These are phyloP conservation scores for Vanrija sp. DNA, from an alignment of 1,284 basidiomycete species.

Conservation along the genomic window DNA sequence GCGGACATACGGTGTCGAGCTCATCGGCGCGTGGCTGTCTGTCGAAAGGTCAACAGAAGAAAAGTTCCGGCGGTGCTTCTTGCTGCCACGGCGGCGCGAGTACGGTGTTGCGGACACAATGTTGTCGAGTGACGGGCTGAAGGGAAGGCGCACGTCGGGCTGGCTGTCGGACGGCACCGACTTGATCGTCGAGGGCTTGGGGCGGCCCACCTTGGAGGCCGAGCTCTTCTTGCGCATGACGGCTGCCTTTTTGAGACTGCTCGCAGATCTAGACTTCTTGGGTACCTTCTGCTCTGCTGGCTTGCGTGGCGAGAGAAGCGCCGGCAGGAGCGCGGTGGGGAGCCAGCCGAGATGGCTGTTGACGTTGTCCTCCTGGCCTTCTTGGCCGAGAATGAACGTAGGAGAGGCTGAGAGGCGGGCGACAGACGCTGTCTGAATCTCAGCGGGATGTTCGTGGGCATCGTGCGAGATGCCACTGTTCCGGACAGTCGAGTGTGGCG, in stretches of 20 bases:
- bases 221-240: too few species aligned
- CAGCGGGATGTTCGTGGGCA: background rate
- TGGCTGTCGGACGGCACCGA: background rate
- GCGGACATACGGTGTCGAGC: too few species aligned
- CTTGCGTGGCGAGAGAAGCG: background rate
- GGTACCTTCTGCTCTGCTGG: background rate
- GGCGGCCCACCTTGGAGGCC: background rate
- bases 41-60: background rate
- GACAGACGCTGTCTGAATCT: conserved; percentile 26
- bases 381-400: background rate
- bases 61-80: background rate
- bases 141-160: background rate
- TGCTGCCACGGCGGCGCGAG: background rate
- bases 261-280: background rate
- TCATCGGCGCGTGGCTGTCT: too few species aligned
- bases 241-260: too few species aligned
- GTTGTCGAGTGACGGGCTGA: background rate
- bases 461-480: background rate
- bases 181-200: background rate
- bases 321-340: background rate
- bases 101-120: background rate
- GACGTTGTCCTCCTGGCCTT: background rate
- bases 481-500: background rate
- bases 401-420: conserved; percentile 24
- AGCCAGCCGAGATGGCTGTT: background rate